Evolutionary conservation across 768 basidiomycete genomes (phyloP).

Genomic region (Suillus brevipes): DNA sequence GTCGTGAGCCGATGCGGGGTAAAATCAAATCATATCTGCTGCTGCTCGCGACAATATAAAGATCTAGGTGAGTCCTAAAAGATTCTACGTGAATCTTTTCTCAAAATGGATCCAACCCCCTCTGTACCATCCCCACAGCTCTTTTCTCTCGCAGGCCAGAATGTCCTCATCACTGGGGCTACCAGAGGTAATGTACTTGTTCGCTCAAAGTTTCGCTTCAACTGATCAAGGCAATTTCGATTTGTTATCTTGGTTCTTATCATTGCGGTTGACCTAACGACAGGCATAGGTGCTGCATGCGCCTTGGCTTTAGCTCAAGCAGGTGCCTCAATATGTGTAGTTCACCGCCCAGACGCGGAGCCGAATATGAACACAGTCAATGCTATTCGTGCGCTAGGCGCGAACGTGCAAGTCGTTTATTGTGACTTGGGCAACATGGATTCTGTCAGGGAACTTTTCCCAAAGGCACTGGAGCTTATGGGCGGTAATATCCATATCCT

Average conservation of each 20-base stretch:
- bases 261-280: conserved; percentile 9
- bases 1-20: conserved; percentile 30
- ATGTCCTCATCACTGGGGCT: conserved; percentile 79
- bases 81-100: not conserved
- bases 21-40: conserved; percentile 18
- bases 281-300: conserved; percentile 57
- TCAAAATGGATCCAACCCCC: conserved; percentile 55
- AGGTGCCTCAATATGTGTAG: conserved; percentile 50
- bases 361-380: conserved; percentile 37
- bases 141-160: conserved; percentile 67
- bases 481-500: conserved; percentile 59
- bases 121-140: conserved; percentile 50
- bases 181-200: conserved; percentile 59
- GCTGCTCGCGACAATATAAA: conserved; percentile 20
- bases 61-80: conserved; percentile 8
- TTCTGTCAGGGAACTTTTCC: conserved; percentile 50
- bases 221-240: conserved; percentile 15
- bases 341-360: conserved; percentile 41
- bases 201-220: conserved; percentile 9
- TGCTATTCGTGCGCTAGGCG: conserved; percentile 38
- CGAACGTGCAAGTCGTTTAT: conserved; percentile 43
- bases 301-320: conserved; percentile 56
- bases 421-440: conserved; percentile 56
- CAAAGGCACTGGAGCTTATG: conserved; percentile 48
- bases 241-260: conserved; percentile 3